These are phyloP conservation scores for Phytophthora sansomeana DNA, from an alignment of 352 stramenopile species.

Conservation along the genomic window DNA sequence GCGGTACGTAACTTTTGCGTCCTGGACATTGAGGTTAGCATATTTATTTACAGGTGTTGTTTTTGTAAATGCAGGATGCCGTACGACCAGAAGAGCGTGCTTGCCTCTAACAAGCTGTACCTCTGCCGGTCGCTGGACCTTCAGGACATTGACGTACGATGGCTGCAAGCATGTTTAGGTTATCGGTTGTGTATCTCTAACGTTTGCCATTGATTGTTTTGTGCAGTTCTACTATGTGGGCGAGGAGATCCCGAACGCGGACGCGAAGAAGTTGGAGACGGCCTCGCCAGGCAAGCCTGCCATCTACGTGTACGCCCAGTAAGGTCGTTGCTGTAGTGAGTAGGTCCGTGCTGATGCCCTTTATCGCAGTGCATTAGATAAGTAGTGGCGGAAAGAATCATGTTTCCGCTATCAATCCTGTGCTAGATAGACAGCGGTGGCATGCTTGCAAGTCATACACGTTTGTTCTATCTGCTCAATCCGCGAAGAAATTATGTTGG, in stretches of 20 bases:
- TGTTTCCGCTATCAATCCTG: conserved; percentile 12
- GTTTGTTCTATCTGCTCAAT: conserved; percentile 16
- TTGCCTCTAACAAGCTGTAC: conserved; percentile 94
- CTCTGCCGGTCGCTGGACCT: conserved; percentile 91
- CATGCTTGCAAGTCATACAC: conserved; percentile 29
- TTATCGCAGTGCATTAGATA: conserved; percentile 31
- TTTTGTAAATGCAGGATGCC: conserved; percentile 76
- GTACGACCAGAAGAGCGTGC: conserved; percentile 95
- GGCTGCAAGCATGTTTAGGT: conserved; percentile 3
- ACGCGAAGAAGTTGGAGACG: conserved; percentile 88
- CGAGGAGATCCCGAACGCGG: conserved; percentile 73
- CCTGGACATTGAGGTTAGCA: not conserved
- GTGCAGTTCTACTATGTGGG: conserved; percentile 80
- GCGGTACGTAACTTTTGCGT: conserved; percentile 49
- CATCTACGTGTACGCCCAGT: conserved; percentile 75
- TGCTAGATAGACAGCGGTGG: conserved; percentile 26
- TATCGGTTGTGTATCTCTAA: conserved; percentile 4
- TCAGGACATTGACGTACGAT: conserved; percentile 72
- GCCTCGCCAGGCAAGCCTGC: conserved; percentile 85
- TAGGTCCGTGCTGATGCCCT: conserved; percentile 1
- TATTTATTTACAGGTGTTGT: conserved; percentile 18
- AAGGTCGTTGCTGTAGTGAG: conserved; percentile 29
- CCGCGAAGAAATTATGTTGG: not conserved
- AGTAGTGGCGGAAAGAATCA: conserved; percentile 9
- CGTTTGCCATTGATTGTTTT: conserved; percentile 1